Evolutionary conservation across 1,284 basidiomycete species (phyloP).

Genomic region (Neonothopanus nambi): DNA sequence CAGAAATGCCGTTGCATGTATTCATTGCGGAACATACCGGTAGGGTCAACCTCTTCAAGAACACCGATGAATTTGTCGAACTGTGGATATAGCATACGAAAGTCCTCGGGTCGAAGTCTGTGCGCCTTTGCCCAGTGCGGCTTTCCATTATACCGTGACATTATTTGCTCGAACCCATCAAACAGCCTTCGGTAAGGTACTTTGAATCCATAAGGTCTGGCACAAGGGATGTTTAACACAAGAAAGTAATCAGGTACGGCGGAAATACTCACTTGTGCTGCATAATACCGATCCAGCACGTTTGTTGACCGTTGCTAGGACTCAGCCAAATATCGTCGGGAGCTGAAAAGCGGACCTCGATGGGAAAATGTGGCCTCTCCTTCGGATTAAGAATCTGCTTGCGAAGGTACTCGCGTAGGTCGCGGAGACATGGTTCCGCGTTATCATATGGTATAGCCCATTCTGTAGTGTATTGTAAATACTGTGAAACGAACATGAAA

Average conservation of each 20-base stretch:
- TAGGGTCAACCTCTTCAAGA: constrained; percentile 76
- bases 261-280: constrained; percentile 79
- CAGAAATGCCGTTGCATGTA: constrained; percentile 78
- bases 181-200: constrained; percentile 89
- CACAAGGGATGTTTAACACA: constrained; percentile 13
- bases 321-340: constrained; percentile 94
- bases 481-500: constrained; percentile 47
- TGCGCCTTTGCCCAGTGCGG: constrained; percentile 99
- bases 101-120: constrained; percentile 63
- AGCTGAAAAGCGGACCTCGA: constrained; percentile 91
- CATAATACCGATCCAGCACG: constrained; percentile 95
- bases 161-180: constrained; percentile 75
- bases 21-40: constrained; percentile 79
- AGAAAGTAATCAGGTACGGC: constrained; percentile 4
- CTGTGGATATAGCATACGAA: constrained; percentile 77
- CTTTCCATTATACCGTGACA: constrained; percentile 75
- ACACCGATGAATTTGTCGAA: constrained; percentile 82
- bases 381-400: constrained; percentile 73
- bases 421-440: constrained; percentile 68
- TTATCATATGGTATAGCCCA: constrained; percentile 85
- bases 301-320: constrained; percentile 79
- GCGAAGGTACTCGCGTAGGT: constrained; percentile 76
- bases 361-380: constrained; percentile 86
- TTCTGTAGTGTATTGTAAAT: constrained; percentile 88
- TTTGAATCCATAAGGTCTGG: constrained; percentile 85